These are phyloP conservation scores for Candida pseudoviswanathii DNA, from an alignment of 1,139 yeast species.

Conservation along the genomic window DNA sequence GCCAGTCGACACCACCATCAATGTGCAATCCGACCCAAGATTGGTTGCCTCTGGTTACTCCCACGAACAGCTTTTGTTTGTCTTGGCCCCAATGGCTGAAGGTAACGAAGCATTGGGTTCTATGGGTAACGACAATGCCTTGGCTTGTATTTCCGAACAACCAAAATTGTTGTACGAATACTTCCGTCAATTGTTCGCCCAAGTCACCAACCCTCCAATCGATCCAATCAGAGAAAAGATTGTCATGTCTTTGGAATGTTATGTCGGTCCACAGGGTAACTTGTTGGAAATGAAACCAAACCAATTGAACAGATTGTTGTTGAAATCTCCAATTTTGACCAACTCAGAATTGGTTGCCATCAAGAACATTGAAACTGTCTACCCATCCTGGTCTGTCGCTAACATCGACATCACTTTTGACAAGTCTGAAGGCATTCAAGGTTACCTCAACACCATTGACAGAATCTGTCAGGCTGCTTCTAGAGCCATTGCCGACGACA, in stretches of 20 bases:
- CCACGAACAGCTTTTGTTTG: constrained; percentile 80
- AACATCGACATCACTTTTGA: constrained; percentile 89
- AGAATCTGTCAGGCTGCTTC: constrained; percentile 87
- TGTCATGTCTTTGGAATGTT: constrained; percentile 96
- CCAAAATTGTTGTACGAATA: constrained; percentile 91
- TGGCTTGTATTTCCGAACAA: constrained; percentile 92
- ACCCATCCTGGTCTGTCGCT: constrained; percentile 85
- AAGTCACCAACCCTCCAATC: constrained; percentile 97
- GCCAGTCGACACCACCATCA: constrained; percentile 25
- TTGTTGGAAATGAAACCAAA: constrained; percentile 87
- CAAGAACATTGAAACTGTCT: constrained; percentile 66
- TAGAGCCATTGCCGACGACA: constrained; percentile 74
- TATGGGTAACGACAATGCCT: constrained; percentile 98
- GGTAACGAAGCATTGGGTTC: constrained; percentile 96
- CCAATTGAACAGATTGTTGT: constrained; percentile 85
- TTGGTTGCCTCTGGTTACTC: constrained; percentile 89
- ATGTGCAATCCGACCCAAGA: constrained; percentile 80
- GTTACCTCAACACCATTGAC: constrained; percentile 84
- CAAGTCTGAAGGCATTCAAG: constrained; percentile 78
- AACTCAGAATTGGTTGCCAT: constrained; percentile 75
- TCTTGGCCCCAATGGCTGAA: constrained; percentile 94
- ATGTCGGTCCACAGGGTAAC: constrained; percentile 97
- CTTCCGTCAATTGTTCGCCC: constrained; percentile 95
- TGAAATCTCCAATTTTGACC: constrained; percentile 81
- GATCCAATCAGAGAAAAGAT: constrained; percentile 97